phyloP scores from a whole-genome alignment of 2,329 filamentous ascomycete genomes.

The Aspergillus sp. region DNA sequence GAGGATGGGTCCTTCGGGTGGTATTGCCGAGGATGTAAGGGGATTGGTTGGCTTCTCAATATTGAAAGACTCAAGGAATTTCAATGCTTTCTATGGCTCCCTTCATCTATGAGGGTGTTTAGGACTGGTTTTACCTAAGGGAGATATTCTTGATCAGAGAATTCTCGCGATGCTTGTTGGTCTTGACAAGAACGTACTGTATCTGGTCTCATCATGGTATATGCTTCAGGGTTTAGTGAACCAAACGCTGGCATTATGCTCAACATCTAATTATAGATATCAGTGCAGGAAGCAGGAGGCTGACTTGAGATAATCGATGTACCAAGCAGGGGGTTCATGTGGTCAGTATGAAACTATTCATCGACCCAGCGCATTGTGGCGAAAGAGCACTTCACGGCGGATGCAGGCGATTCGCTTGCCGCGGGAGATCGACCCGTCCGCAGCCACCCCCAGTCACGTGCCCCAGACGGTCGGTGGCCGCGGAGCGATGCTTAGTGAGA shows the following conservation, averaged over 20 bases:
- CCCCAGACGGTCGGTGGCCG: not conserved
- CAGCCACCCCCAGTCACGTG: conserved; percentile 5
- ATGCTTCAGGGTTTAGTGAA: too few species aligned
- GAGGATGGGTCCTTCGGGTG: not conserved
- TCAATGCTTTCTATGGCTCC: too few species aligned
- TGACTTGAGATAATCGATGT: not conserved
- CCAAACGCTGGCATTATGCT: too few species aligned
- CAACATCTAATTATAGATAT: too few species aligned
- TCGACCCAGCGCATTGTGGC: not conserved
- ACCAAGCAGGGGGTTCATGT: not conserved
- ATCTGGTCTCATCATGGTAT: too few species aligned
- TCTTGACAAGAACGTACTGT: too few species aligned
- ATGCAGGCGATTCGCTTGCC: not conserved
- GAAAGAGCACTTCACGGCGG: not conserved
- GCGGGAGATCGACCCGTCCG: conserved; percentile 10
- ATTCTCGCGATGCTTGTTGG: too few species aligned
- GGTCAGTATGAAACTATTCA: not conserved
- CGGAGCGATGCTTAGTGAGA: not conserved
- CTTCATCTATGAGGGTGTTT: too few species aligned
- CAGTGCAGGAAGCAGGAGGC: too few species aligned
- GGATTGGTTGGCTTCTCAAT: not conserved
- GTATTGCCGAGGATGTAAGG: not conserved
- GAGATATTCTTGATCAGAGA: too few species aligned
- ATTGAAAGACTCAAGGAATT: too few species aligned
- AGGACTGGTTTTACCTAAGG: too few species aligned